These are phyloP conservation scores for Sphagnurus paluster DNA, from an alignment of 1,284 basidiomycete species.

Conservation along the genomic window DNA sequence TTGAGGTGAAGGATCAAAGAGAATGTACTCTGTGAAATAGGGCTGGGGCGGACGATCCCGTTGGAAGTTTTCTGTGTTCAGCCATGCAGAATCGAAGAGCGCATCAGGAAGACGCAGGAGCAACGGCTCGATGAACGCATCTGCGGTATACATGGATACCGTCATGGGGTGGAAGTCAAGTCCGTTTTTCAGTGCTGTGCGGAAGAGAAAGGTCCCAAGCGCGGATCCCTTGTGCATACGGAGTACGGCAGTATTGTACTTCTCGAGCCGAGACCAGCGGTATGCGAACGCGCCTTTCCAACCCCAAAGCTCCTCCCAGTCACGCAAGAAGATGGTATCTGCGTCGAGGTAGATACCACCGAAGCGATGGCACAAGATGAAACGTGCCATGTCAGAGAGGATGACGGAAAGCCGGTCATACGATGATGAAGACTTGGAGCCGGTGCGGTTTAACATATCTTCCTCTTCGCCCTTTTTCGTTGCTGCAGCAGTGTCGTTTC, in stretches of 20 bases:
- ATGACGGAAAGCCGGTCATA: slow-evolving; percentile 77
- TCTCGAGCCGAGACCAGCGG: slow-evolving; percentile 71
- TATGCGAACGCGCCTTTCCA: slow-evolving; percentile 82
- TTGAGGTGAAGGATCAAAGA: background rate
- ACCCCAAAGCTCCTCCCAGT: slow-evolving; percentile 85
- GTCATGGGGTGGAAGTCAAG: slow-evolving; percentile 84
- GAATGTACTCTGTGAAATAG: slow-evolving; percentile 68
- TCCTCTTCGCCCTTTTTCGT: slow-evolving; percentile 35
- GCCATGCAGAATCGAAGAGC: slow-evolving; percentile 78
- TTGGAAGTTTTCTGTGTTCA: slow-evolving; percentile 79
- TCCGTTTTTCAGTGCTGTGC: slow-evolving; percentile 74
- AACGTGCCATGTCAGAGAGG: slow-evolving; percentile 80
- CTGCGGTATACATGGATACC: slow-evolving; percentile 66
- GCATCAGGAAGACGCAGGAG: slow-evolving; percentile 74
- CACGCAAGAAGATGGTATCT: slow-evolving; percentile 75
- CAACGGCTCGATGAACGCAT: slow-evolving; percentile 65
- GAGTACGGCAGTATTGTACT: slow-evolving; percentile 80
- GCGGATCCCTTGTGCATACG: slow-evolving; percentile 73
- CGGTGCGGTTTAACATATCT: slow-evolving; percentile 61
- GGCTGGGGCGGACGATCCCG: slow-evolving; percentile 78
- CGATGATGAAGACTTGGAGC: slow-evolving; percentile 60
- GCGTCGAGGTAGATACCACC: slow-evolving; percentile 83
- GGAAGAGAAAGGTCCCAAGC: slow-evolving; percentile 73
- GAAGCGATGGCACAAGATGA: slow-evolving; percentile 76
- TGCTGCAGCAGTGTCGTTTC: slow-evolving; percentile 20